Evolutionary conservation across 106 monocot genomes (phyloP).

Genomic region (Amphibolis antarctica): DNA sequence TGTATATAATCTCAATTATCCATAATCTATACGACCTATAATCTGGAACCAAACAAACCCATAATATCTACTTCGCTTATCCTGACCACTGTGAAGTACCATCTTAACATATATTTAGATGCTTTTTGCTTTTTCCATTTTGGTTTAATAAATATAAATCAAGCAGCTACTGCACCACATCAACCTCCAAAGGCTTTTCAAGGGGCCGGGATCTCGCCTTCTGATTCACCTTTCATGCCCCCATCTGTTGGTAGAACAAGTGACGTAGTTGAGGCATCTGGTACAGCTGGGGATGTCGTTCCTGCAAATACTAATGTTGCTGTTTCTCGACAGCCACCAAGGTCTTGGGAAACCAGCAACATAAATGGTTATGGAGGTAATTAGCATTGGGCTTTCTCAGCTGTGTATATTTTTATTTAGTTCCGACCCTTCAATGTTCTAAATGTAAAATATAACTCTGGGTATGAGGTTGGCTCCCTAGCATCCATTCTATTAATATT

Average conservation of each 20-base stretch:
- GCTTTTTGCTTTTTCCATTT: no score
- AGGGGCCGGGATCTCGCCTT: conserved; percentile 35
- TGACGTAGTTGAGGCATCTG: conserved; percentile 83
- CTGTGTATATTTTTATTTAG: neutral
- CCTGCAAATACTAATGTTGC: conserved; percentile 24
- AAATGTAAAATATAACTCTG: neutral
- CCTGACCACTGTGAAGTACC: no score
- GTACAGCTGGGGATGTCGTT: conserved; percentile 68
- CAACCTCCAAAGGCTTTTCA: conserved; percentile 89
- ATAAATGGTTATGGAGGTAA: conserved; percentile 71
- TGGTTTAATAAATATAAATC: neutral
- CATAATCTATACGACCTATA: no score
- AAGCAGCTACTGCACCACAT: conserved; percentile 45
- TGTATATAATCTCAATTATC: no score
- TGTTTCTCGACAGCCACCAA: conserved; percentile 54
- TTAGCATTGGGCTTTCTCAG: neutral
- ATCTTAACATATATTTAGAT: no score
- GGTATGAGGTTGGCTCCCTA: conserved; percentile 1
- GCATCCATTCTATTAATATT: no score
- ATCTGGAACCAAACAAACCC: no score
- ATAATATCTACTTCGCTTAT: no score
- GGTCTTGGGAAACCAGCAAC: conserved; percentile 87
- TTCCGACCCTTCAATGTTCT: neutral
- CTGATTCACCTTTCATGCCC: conserved; percentile 78
- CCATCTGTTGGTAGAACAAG: conserved; percentile 76